These are phyloP conservation scores for Saccharomycopsis vini DNA, from an alignment of 805 yeast species.

Conservation along the genomic window DNA sequence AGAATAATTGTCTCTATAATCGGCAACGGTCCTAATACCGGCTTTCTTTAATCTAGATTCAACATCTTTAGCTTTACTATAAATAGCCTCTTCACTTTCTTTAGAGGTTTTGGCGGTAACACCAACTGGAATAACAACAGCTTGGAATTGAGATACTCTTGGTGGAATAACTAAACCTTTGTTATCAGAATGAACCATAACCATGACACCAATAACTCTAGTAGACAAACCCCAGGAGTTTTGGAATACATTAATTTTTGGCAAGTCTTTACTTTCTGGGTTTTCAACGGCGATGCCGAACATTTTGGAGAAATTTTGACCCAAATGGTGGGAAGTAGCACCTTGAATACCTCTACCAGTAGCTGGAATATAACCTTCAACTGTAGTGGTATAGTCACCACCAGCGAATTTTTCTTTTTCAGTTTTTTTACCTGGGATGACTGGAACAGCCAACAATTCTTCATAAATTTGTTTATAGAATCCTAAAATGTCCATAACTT, in stretches of 20 bases:
- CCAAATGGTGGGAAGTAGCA: conserved; percentile 96
- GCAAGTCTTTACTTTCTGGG: conserved; percentile 84
- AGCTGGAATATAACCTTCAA: conserved; percentile 94
- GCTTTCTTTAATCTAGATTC: conserved; percentile 51
- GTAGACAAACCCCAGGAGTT: conserved; percentile 99
- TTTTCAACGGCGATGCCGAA: conserved; percentile 91
- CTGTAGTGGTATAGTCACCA: conserved; percentile 89
- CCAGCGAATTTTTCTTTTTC: conserved; percentile 99
- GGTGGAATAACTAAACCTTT: conserved; percentile 98
- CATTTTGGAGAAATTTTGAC: conserved; percentile 98
- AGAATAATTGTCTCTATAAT: conserved; percentile 87
- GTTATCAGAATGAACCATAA: conserved; percentile 97
- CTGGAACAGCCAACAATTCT: conserved; percentile 95
- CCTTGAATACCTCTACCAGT: conserved; percentile 99
- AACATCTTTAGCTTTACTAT: conserved; percentile 58
- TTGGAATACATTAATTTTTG: conserved; percentile 84
- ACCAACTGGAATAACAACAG: conserved; percentile 91
- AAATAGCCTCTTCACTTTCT: conserved; percentile 63
- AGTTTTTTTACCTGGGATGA: conserved; percentile 88
- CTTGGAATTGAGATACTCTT: conserved; percentile 87
- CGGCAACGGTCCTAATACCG: conserved; percentile 73
- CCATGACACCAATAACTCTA: conserved; percentile 98
- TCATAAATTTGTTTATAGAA: conserved; percentile 78
- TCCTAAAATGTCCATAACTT: conserved; percentile 80
- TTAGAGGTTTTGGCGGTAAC: conserved; percentile 76